phyloP scores from a whole-genome alignment of 2,329 filamentous ascomycete genomes.

The Ascochyta lentis region DNA sequence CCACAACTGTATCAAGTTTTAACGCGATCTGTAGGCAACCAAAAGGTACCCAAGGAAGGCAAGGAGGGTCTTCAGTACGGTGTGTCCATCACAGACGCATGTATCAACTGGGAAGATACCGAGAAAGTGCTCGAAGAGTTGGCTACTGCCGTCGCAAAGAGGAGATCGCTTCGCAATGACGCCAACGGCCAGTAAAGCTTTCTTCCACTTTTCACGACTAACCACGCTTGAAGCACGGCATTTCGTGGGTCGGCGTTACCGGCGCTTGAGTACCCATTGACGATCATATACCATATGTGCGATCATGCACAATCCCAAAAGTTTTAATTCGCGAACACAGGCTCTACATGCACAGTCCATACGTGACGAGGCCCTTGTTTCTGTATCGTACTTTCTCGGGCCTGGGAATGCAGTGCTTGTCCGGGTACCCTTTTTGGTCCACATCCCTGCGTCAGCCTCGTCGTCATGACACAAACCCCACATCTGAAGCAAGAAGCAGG shows the following conservation, averaged over 20 bases:
- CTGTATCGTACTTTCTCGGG: neutral
- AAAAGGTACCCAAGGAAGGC: constrained; percentile 90
- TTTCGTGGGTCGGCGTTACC: constrained; percentile 34
- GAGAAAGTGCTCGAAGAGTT: constrained; percentile 77
- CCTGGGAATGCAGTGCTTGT: neutral
- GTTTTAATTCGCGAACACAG: neutral
- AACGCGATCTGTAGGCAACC: constrained; percentile 64
- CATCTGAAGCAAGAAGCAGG: neutral
- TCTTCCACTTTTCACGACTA: constrained; percentile 12
- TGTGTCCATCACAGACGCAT: constrained; percentile 96
- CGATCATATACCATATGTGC: constrained; percentile 12
- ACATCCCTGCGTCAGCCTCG: neutral
- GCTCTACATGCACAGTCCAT: no score
- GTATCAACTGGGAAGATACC: constrained; percentile 93
- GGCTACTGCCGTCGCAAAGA: constrained; percentile 78
- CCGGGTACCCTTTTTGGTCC: no score
- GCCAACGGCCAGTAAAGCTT: constrained; percentile 38
- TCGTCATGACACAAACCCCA: neutral
- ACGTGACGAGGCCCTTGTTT: no score
- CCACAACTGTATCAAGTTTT: constrained; percentile 8
- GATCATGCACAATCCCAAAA: constrained; percentile 13
- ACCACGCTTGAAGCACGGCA: constrained; percentile 15
- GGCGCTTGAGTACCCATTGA: constrained; percentile 15
- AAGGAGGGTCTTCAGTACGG: constrained; percentile 87
- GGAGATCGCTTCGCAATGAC: constrained; percentile 60